phyloP scores from a whole-genome alignment of 2,329 filamentous ascomycete genomes.

The Aspergillus viridinutans region DNA sequence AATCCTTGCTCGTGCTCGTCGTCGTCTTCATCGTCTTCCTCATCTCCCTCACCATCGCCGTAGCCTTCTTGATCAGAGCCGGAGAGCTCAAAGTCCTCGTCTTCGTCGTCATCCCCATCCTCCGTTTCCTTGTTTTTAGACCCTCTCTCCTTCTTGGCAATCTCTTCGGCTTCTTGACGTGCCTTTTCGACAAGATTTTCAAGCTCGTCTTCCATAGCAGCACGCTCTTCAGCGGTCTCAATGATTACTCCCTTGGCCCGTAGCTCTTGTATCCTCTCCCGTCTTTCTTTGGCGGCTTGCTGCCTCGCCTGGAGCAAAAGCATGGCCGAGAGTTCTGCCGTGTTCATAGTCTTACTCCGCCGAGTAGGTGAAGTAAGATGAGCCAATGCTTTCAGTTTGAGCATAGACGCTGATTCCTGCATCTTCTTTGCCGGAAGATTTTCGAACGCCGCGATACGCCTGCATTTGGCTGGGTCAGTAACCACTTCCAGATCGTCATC shows the following conservation, averaged over 20 bases:
- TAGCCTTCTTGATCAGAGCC: slow-evolving; percentile 18
- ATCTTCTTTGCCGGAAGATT: slow-evolving; percentile 60
- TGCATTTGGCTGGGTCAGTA: slow-evolving; percentile 39
- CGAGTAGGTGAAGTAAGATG: slow-evolving; percentile 60
- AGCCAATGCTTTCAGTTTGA: slow-evolving; percentile 68
- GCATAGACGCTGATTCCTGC: slow-evolving; percentile 58
- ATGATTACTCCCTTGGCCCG: slow-evolving; percentile 75
- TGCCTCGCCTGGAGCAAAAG: slow-evolving; percentile 69
- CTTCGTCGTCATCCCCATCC: slow-evolving; percentile 38
- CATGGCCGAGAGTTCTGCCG: slow-evolving; percentile 62
- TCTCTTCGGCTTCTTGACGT: slow-evolving; percentile 70
- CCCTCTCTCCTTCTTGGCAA: slow-evolving; percentile 71
- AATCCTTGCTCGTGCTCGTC: slow-evolving; percentile 14
- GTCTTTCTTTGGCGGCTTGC: slow-evolving; percentile 74
- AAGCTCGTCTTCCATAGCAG: slow-evolving; percentile 73
- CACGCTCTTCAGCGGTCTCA: slow-evolving; percentile 81
- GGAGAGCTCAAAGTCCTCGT: slow-evolving; percentile 22
- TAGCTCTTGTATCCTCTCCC: slow-evolving; percentile 71
- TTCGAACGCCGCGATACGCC: slow-evolving; percentile 62
- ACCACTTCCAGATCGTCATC: slow-evolving; percentile 61
- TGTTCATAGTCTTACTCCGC: slow-evolving; percentile 58
- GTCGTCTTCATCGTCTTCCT: slow-evolving; percentile 15
- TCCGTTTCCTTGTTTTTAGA: slow-evolving; percentile 58
- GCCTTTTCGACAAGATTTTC: slow-evolving; percentile 87
- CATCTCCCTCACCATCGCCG: slow-evolving; percentile 16